These are phyloP conservation scores for Aspergillus sp. DNA, from an alignment of 2,329 filamentous ascomycete genomes.

Conservation along the genomic window DNA sequence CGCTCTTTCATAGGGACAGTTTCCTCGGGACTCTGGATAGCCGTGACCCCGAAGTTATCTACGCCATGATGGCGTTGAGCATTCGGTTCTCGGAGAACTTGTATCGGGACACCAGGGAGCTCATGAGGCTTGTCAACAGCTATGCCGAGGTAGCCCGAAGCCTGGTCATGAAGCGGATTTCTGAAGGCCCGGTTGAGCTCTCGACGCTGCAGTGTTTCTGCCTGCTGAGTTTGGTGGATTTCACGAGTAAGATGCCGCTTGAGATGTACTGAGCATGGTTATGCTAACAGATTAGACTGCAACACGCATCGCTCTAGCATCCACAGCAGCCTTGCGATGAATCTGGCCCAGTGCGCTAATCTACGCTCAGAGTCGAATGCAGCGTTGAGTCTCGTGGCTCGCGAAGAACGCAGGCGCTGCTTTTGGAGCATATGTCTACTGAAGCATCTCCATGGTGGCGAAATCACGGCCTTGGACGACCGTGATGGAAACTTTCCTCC, in stretches of 20 bases:
- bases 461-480: constrained; percentile 32
- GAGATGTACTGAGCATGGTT: not conserved
- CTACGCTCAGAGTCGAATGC: constrained; percentile 29
- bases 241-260: constrained; percentile 25
- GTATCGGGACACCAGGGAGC: constrained; percentile 12
- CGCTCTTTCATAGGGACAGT: constrained; percentile 35
- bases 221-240: constrained; percentile 33
- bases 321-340: constrained; percentile 38
- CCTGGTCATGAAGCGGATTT: constrained; percentile 31
- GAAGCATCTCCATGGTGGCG: constrained; percentile 36
- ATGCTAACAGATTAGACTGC: constrained; percentile 26
- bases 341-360: constrained; percentile 37
- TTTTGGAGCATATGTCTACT: constrained; percentile 37
- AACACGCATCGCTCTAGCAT: constrained; percentile 37
- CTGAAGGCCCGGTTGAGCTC: constrained; percentile 32
- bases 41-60: constrained; percentile 29
- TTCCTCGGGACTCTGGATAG: constrained; percentile 33
- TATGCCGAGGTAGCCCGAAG: constrained; percentile 30
- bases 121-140: constrained; percentile 20
- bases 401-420: constrained; percentile 30
- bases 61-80: constrained; percentile 32
- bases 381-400: constrained; percentile 9
- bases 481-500: constrained; percentile 26
- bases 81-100: constrained; percentile 33
- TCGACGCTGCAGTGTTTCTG: constrained; percentile 36